Evolutionary conservation across 306 rosid species (phyloP), one percentile per base, ranked within the genome.

Genomic region (Rosa lucieae): DNA sequence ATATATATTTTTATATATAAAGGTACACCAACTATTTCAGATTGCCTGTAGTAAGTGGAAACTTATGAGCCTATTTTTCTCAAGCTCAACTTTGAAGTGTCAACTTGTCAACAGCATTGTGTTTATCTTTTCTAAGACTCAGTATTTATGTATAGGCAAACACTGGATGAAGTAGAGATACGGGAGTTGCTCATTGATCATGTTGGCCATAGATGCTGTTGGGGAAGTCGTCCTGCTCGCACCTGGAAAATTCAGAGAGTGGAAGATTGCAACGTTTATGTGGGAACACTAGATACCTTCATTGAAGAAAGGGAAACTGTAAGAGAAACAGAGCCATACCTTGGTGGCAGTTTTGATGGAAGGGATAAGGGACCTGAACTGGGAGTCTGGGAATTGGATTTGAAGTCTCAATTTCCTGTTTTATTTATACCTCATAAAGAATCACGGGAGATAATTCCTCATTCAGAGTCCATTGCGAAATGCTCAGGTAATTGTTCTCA

Each of bases 211-310:
- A 93, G 93, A 32, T 93, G 97, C 75, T 95, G 99, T 80, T 95
- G 99, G 99, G 99, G 97, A 86, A 95, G 99, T 68, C 94, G 88
- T 83, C 98, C 99, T 5, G 99, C 99, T 83, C 87, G 98, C 76
- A 93, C 91, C n/a, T 91, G 97, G 99, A 93, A 86, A 85, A 93
- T 95, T 82, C 84, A 68, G 62, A 88, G 91, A 4, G 92, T 95
- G 56, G 99, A 93, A 88, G 98, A 95, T 85, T 95, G 99, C 72
- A 93, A 93, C 61, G 97, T 95, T 65, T 90, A 95, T 78, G 87
- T 95, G 76, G 99, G 99, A 83, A 90, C 93, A 69, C 84, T 95
- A 29, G 99, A 95, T 84, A 93, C 99, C 20, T 95, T 93, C 86
- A 85, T 87, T 20, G 99, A 95, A 83, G 99, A 95, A 88, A 93